These are phyloP conservation scores for Notholithocarpus densiflorus DNA, from an alignment of 306 rosid genomes.

Conservation along the genomic window DNA sequence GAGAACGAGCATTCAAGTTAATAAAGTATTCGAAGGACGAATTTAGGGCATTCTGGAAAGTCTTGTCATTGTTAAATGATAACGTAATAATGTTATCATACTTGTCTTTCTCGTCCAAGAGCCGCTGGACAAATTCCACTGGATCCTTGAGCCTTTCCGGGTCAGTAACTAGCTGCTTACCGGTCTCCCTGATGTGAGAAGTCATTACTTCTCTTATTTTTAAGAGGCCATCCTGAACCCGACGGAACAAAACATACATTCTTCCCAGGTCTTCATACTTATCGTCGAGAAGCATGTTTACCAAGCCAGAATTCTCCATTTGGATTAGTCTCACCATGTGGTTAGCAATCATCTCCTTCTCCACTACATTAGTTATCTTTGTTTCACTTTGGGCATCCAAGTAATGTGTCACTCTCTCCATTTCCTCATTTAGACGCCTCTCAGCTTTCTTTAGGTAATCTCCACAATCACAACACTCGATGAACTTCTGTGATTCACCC, in stretches of 20 bases:
- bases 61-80: constrained; percentile 81
- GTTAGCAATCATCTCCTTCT: constrained; percentile 76
- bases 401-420: constrained; percentile 87
- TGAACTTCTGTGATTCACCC: constrained; percentile 66
- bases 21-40: constrained; percentile 83
- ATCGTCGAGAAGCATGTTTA: constrained; percentile 75
- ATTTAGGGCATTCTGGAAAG: constrained; percentile 87
- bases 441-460: constrained; percentile 79
- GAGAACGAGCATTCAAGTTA: constrained; percentile 69
- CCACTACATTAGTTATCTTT: constrained; percentile 70
- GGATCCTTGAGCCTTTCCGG: constrained; percentile 84
- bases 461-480: constrained; percentile 75
- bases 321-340: constrained; percentile 79
- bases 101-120: constrained; percentile 75
- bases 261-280: constrained; percentile 74
- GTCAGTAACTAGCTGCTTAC: constrained; percentile 76
- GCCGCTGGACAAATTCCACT: constrained; percentile 78
- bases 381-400: constrained; percentile 65
- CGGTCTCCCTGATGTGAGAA: constrained; percentile 65
- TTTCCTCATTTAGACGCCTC: constrained; percentile 76
- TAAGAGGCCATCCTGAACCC: constrained; percentile 57
- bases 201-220: constrained; percentile 73
- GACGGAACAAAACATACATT: constrained; percentile 71
- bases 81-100: constrained; percentile 64
- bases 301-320: constrained; percentile 80